These are phyloP conservation scores for Didymella exigua DNA, from an alignment of 2,329 filamentous ascomycete genomes.

Conservation along the genomic window DNA sequence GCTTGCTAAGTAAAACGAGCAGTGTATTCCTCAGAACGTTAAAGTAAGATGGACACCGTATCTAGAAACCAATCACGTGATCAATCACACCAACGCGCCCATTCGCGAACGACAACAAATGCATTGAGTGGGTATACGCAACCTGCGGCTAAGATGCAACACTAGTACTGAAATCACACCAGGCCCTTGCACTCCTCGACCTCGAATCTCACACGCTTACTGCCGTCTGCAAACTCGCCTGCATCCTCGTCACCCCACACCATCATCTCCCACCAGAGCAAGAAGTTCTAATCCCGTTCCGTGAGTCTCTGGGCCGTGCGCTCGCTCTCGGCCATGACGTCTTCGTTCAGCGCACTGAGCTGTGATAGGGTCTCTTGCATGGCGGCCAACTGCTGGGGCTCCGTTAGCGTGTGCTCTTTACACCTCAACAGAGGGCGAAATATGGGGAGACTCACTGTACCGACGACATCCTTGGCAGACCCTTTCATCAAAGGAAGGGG, in stretches of 20 bases:
- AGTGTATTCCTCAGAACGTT: too few relatives aligned
- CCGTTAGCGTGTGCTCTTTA: constrained; percentile 30
- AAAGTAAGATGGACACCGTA: too few relatives aligned
- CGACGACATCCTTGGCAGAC: constrained; percentile 34
- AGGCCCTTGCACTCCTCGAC: background rate
- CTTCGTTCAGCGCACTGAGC: constrained; percentile 44
- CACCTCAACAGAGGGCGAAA: background rate
- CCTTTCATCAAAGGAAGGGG: constrained; percentile 16
- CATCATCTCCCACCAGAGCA: constrained; percentile 19
- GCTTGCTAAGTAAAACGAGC: too few relatives aligned
- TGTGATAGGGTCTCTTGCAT: constrained; percentile 47
- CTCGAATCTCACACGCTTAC: background rate
- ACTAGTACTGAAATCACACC: background rate
- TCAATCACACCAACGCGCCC: too few relatives aligned
- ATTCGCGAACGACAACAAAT: background rate
- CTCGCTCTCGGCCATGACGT: constrained; percentile 42
- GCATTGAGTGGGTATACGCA: constrained; percentile 17
- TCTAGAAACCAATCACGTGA: too few relatives aligned
- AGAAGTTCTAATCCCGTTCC: constrained; percentile 33
- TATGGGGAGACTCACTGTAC: constrained; percentile 42
- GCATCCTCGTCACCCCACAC: constrained; percentile 6
- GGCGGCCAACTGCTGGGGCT: constrained; percentile 47
- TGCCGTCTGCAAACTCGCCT: background rate
- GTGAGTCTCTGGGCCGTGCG: constrained; percentile 39
- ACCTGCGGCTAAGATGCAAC: constrained; percentile 5